Evolutionary conservation across 371 early-diverging fungal genomes (phyloP).

Genomic region (Vairimorpha apis): DNA sequence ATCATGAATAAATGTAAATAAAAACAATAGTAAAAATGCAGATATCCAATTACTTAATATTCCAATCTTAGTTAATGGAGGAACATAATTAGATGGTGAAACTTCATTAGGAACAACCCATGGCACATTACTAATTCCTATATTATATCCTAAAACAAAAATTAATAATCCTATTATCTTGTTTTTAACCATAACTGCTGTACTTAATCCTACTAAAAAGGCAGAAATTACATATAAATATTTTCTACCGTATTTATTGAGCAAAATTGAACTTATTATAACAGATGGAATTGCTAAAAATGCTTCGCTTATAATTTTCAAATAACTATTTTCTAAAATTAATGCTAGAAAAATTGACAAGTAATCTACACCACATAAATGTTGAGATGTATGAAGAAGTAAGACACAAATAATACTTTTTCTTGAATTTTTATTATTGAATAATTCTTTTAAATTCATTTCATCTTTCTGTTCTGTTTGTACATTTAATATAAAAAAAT

Average conservation of each 20-base stretch:
- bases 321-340: neutral
- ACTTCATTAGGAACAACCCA: slow-evolving; percentile 74
- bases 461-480: slow-evolving; percentile 66
- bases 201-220: slow-evolving; percentile 65
- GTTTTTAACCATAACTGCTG: slow-evolving; percentile 53
- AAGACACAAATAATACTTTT: slow-evolving; percentile 58
- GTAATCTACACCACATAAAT: slow-evolving; percentile 76
- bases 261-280: slow-evolving; percentile 66
- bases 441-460: slow-evolving; percentile 66
- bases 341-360: slow-evolving; percentile 68
- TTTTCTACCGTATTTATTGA: slow-evolving; percentile 74
- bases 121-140: slow-evolving; percentile 69
- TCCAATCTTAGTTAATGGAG: slow-evolving; percentile 10
- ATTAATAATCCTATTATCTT: slow-evolving; percentile 69
- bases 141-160: slow-evolving; percentile 71
- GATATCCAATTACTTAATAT: slow-evolving; percentile 38
- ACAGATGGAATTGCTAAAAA: slow-evolving; percentile 64
- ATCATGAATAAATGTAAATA: neutral
- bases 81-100: slow-evolving; percentile 65
- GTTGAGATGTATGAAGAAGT: slow-evolving; percentile 69
- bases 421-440: slow-evolving; percentile 45
- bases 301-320: slow-evolving; percentile 4
- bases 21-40: slow-evolving; percentile 24
- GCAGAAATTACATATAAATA: slow-evolving; percentile 69
- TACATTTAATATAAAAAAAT: slow-evolving; percentile 66